These are phyloP conservation scores for Aspergillus wentii DNA, from an alignment of 495 filamentous ascomycete species.

Conservation along the genomic window DNA sequence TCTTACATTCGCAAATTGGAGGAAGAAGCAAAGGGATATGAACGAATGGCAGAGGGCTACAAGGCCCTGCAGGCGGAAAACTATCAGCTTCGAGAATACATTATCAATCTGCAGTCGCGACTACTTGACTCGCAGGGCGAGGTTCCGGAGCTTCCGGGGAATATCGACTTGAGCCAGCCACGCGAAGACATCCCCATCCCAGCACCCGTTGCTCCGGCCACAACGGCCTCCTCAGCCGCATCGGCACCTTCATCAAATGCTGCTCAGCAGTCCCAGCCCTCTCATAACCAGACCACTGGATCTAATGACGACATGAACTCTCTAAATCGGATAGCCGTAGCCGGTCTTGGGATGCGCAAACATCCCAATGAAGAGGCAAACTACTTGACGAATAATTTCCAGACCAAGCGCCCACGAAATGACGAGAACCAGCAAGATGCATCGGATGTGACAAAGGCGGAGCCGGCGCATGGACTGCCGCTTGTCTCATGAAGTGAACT, in stretches of 20 bases:
- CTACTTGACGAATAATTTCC: constrained; percentile 29
- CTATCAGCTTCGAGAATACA: constrained; percentile 84
- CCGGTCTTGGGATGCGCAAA: constrained; percentile 44
- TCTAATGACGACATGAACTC: constrained; percentile 40
- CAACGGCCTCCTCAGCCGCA: constrained; percentile 6
- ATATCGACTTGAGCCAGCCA: constrained; percentile 49
- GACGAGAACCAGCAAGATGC: constrained; percentile 27
- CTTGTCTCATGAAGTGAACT: constrained; percentile 13
- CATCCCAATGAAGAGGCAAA: constrained; percentile 31
- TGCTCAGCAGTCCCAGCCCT: constrained; percentile 21
- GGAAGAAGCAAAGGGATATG: constrained; percentile 76
- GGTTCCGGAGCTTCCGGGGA: constrained; percentile 72
- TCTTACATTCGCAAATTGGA: constrained; percentile 96
- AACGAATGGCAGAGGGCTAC: constrained; percentile 61
- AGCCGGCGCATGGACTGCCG: constrained; percentile 28
- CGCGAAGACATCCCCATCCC: constrained; percentile 26
- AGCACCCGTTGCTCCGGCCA: constrained; percentile 11
- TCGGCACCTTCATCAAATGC: constrained; percentile 8
- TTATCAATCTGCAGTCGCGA: constrained; percentile 84
- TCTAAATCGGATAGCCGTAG: constrained; percentile 42
- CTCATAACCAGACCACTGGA: constrained; percentile 15
- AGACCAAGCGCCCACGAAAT: constrained; percentile 27
- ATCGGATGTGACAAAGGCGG: constrained; percentile 26
- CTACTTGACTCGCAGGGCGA: constrained; percentile 80
- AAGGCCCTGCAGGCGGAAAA: constrained; percentile 81